phyloP scores from a whole-genome alignment of 2,329 filamentous ascomycete genomes.

The Aspergillus clavatus region DNA sequence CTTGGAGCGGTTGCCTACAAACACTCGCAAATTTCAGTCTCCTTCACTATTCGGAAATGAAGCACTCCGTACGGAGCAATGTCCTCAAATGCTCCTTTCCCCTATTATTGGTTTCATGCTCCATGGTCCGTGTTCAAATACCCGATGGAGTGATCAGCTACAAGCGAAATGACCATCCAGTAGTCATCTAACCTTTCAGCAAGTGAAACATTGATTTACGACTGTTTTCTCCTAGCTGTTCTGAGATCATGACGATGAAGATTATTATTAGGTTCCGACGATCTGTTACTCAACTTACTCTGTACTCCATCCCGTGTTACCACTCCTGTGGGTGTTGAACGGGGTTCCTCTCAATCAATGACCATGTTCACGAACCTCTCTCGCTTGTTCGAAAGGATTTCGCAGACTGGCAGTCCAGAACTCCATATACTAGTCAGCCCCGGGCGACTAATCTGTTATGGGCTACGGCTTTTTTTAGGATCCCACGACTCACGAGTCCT shows the following conservation, averaged over 20 bases:
- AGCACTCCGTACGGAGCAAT: not conserved
- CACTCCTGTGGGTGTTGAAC: too few relatives aligned
- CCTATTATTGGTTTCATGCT: constrained; percentile 1
- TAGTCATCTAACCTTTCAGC: not conserved
- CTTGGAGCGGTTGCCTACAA: too few relatives aligned
- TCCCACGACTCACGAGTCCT: not conserved
- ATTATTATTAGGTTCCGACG: constrained; percentile 9
- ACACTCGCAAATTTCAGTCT: not conserved
- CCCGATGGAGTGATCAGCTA: not conserved
- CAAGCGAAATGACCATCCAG: constrained; percentile 6
- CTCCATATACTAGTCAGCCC: too few relatives aligned
- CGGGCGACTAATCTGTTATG: too few relatives aligned
- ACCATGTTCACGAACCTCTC: too few relatives aligned
- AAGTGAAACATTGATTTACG: not conserved
- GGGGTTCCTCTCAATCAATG: too few relatives aligned
- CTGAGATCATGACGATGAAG: not conserved
- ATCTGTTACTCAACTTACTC: too few relatives aligned
- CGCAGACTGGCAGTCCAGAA: too few relatives aligned
- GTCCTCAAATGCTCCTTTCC: not conserved
- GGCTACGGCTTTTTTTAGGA: too few relatives aligned
- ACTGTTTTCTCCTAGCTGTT: not conserved
- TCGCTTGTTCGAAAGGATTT: too few relatives aligned
- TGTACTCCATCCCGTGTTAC: too few relatives aligned
- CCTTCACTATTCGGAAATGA: not conserved
- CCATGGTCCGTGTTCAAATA: constrained; percentile 3